These are phyloP conservation scores for Blastomyces silverae DNA, from an alignment of 2,329 filamentous ascomycete species.

Conservation along the genomic window DNA sequence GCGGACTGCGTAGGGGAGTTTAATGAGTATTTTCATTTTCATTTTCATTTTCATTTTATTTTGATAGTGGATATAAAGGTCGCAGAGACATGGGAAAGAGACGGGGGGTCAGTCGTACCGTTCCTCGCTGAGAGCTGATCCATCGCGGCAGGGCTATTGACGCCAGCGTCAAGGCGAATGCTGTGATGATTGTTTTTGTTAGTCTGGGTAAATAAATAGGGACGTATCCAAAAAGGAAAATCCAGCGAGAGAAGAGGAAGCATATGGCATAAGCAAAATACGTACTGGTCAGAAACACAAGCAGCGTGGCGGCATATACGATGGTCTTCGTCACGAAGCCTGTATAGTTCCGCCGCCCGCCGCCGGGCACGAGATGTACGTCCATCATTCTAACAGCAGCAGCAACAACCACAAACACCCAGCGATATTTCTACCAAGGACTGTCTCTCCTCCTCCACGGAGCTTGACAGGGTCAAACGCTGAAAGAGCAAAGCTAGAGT, in stretches of 20 bases:
- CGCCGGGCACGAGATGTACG: conserved; percentile 40
- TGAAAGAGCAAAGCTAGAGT: neutral
- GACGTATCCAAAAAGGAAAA: neutral
- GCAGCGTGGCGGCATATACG: conserved; percentile 41
- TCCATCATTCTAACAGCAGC: conserved; percentile 30
- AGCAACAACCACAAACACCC: neutral
- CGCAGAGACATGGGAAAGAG: neutral
- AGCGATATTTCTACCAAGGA: neutral
- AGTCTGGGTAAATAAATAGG: too few species aligned
- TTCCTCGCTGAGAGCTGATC: conserved; percentile 43
- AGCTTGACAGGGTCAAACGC: neutral
- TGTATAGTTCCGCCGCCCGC: conserved; percentile 42
- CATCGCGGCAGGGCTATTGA: conserved; percentile 45
- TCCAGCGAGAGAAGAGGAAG: conserved; percentile 3
- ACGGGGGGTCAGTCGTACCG: conserved; percentile 29
- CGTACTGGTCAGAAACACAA: conserved; percentile 42
- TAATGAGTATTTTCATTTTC: neutral
- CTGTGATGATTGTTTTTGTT: conserved; percentile 24
- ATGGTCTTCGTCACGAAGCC: conserved; percentile 46
- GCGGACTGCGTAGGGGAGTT: conserved; percentile 22
- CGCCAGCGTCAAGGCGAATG: conserved; percentile 41
- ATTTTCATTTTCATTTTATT: neutral
- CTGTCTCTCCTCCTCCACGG: neutral
- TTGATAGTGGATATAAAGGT: too few species aligned
- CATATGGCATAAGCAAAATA: too few species aligned